Conservation (phyloP, 495 filamentous ascomycete genomes). For the Thermothielavioides terrestris region DNA sequence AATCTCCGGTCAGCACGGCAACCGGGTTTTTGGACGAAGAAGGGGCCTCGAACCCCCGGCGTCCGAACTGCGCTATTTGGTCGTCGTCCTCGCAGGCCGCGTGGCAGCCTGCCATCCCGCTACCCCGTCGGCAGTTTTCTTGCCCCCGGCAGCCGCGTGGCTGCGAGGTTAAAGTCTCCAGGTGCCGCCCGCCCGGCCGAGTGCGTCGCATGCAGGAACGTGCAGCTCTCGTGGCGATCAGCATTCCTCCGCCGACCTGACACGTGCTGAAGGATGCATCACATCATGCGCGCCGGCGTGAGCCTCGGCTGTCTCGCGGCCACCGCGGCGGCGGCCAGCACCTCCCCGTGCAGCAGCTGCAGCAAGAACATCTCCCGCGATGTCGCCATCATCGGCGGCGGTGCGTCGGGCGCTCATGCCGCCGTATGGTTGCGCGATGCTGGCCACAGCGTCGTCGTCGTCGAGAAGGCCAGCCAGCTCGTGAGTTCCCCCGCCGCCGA, state of each 20-base stretch:
- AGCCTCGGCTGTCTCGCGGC: conserved; percentile 1
- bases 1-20: neutral
- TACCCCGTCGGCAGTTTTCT: too few relatives aligned
- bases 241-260: too few relatives aligned
- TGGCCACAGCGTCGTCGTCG: conserved; percentile 31
- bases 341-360: neutral
- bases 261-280: neutral
- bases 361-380: neutral
- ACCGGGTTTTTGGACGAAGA: neutral
- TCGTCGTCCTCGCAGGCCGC: too few relatives aligned
- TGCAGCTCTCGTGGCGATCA: too few relatives aligned
- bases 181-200: too few relatives aligned
- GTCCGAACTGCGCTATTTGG: neutral
- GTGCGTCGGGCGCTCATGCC: conserved; percentile 38
- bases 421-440: conserved; percentile 34
- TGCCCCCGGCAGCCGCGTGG: too few relatives aligned
- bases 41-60: neutral
- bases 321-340: neutral
- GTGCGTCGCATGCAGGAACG: too few relatives aligned
- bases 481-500: conserved; percentile 18
- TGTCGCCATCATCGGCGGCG: conserved; percentile 38
- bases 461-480: conserved; percentile 31
- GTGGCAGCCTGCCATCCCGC: too few relatives aligned
- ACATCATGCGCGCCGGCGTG: neutral
- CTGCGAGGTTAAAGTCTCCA: too few relatives aligned